Conservation (phyloP, 164 flowering plant genomes). For the Vitis riparia region DNA sequence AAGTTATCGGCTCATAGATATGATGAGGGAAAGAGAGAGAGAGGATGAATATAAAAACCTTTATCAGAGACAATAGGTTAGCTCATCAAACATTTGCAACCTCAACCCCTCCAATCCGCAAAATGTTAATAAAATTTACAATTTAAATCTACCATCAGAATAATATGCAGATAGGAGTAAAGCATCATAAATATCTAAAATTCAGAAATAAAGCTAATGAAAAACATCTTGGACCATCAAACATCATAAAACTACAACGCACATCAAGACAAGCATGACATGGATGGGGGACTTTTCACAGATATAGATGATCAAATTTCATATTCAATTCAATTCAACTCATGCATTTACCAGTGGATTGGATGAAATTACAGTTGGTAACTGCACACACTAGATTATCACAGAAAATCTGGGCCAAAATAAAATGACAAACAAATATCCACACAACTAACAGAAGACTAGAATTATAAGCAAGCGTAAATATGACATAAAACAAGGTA, state of each 20-base stretch:
- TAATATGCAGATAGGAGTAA: too few relatives aligned
- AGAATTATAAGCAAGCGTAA: neutral
- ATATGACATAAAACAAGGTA: neutral
- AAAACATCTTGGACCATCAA: neutral
- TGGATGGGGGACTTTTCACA: too few relatives aligned
- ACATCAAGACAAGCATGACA: too few relatives aligned
- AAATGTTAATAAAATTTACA: neutral
- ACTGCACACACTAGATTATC: neutral
- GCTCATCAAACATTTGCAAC: slow-evolving; percentile 1
- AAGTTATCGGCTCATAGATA: neutral
- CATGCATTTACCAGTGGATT: too few relatives aligned
- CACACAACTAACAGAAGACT: neutral
- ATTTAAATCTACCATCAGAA: neutral
- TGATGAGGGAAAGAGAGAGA: neutral
- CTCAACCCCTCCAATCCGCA: slow-evolving; percentile 10
- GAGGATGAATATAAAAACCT: slow-evolving; percentile 8
- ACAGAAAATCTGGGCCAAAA: neutral
- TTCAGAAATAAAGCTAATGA: neutral
- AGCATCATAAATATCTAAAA: neutral
- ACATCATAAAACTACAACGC: too few relatives aligned
- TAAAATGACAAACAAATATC: neutral
- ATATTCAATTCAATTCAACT: too few relatives aligned
- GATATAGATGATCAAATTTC: too few relatives aligned
- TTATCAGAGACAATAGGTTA: slow-evolving; percentile 7
- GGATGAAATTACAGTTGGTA: too few relatives aligned